Base-by-base conservation (phyloP, 106 monocot genomes). In the Triglochin maritima region DNA sequence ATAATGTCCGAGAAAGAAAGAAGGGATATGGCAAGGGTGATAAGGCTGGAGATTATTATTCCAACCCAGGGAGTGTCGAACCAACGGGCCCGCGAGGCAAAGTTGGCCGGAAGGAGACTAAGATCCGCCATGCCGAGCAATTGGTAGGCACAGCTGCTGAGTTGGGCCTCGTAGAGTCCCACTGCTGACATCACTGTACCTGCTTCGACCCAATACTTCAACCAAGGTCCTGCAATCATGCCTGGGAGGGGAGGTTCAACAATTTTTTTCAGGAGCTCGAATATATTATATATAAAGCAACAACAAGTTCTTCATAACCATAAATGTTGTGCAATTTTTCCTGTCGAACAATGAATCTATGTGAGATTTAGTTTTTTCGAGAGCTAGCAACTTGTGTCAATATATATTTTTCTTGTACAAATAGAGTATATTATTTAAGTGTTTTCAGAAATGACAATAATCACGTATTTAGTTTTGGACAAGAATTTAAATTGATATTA, bases 41-140 rank as follows among this genome's bases (percentile, higher is more conserved):
- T 81, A 67, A 71, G 29, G 62, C 81, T 81, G 49, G 90, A 94
- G 50, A 65, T 46, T 3, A 84, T 42, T 67, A 90, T 85, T 44
- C 80, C 87, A 5, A 85, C 69, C 90, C 90, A 89, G 4, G 94
- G 89, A 10, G 94, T 94, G 73, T 76, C 10, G 75, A 87, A 94
- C 82, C 81, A 79, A 11, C 71, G 69, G 58, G 85, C 71, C 5
- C 94, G 75, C 52, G 65, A 46, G 17, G 82, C 75, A 63, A 87
- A 90, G n/a, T 65, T 0, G 7, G 72, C 14, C 0, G 90, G 90
- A 15, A 94, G 85, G 70, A 94, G 70, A n/a, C 90, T 81, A 3
- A 87, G 77, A 44, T 94, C 81, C 0, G 94, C 84, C 94, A 94
- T 87, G 12, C 90, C 90, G 3, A 94, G 77, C 4, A 94, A 87